Evolutionary conservation across 2,329 filamentous ascomycete species (phyloP).

Genomic region (Exophiala oligosperma): DNA sequence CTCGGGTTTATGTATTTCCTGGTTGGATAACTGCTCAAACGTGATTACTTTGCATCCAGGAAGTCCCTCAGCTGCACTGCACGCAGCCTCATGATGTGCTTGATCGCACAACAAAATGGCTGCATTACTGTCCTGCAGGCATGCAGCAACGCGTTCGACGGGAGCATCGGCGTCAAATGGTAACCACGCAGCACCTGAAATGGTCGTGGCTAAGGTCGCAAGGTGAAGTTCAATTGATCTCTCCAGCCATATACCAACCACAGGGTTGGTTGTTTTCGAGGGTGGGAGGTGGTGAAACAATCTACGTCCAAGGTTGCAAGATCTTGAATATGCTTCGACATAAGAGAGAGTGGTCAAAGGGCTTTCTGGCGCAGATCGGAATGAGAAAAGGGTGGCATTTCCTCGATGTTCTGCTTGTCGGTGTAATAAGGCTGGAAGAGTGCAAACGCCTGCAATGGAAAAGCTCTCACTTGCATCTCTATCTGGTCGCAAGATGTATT

Average conservation of each 20-base stretch:
- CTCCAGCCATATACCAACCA: slow-evolving; percentile 3
- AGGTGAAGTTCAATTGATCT: slow-evolving; percentile 6
- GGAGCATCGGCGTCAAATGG: slow-evolving; percentile 6
- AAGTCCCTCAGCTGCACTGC: not conserved
- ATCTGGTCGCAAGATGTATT: not conserved
- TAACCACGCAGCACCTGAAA: slow-evolving; percentile 6
- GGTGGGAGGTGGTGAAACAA: not conserved
- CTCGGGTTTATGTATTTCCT: not conserved
- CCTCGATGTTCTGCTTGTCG: not conserved
- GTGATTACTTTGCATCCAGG: slow-evolving; percentile 1
- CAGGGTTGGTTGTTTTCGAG: not conserved
- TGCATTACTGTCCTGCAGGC: slow-evolving; percentile 3
- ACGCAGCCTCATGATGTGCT: not conserved
- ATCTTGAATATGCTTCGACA: not conserved
- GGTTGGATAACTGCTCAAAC: slow-evolving; percentile 2
- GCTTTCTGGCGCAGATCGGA: not conserved
- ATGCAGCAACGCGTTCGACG: not conserved
- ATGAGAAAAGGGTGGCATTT: slow-evolving; percentile 1
- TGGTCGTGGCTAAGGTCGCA: slow-evolving; percentile 1
- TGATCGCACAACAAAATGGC: slow-evolving; percentile 2
- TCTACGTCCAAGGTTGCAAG: not conserved
- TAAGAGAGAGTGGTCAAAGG: slow-evolving; percentile 1
- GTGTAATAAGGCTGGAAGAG: not conserved
- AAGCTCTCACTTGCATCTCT: not conserved
- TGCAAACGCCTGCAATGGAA: not conserved